Conservation (phyloP, 148 eudicot species). For the Rhododendron vialii region DNA sequence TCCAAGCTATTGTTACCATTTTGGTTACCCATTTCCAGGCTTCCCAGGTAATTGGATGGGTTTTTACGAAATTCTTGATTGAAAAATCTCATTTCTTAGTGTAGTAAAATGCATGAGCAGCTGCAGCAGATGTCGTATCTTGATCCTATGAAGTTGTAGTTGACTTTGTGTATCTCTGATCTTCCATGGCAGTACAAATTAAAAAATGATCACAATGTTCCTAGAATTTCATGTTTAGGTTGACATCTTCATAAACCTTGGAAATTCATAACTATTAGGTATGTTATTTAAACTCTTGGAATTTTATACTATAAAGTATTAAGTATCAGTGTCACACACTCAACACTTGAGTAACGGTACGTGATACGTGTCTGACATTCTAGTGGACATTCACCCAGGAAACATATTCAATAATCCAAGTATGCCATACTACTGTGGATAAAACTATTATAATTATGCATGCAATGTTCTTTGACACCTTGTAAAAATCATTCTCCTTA, state of each 20-base stretch:
- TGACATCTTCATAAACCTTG: background rate
- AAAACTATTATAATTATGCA: background rate
- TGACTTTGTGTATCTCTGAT: background rate
- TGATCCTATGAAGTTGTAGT: background rate
- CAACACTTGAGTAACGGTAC: background rate
- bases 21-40: constrained; percentile 10
- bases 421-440: background rate
- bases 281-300: background rate
- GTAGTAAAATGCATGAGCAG: background rate
- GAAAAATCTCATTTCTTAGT: background rate
- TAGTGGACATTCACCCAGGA: background rate
- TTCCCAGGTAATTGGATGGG: constrained; percentile 10
- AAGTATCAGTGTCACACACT: background rate
- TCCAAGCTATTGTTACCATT: constrained; percentile 14
- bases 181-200: background rate
- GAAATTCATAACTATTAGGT: background rate
- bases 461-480: background rate
- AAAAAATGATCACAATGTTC: background rate
- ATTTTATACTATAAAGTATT: background rate
- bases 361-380: background rate
- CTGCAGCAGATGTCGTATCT: background rate
- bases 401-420: background rate
- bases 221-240: background rate
- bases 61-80: background rate
- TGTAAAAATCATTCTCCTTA: background rate